Conservation (phyloP, 495 filamentous ascomycete species). For the Podospora comata region DNA sequence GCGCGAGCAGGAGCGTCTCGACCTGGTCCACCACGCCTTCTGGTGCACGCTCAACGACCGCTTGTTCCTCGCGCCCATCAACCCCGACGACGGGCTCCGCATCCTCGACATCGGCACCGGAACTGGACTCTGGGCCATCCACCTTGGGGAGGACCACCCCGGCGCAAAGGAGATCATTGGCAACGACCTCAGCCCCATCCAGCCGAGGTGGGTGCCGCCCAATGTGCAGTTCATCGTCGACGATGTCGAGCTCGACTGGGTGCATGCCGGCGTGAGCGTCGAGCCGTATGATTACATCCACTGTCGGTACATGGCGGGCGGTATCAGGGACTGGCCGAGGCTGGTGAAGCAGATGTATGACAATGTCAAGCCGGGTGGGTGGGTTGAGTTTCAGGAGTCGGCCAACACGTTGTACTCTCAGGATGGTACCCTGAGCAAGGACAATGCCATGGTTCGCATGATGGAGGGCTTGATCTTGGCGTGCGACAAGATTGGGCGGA, state of each 20-base stretch:
- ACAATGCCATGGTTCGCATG: constrained; percentile 37
- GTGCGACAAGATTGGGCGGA: constrained; percentile 29
- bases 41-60: constrained; percentile 37
- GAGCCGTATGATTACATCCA: constrained; percentile 55
- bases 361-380: constrained; percentile 48
- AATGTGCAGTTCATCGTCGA: constrained; percentile 55
- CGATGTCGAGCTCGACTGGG: constrained; percentile 55
- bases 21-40: constrained; percentile 60
- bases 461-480: constrained; percentile 37
- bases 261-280: constrained; percentile 28
- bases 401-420: constrained; percentile 35
- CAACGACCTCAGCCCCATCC: constrained; percentile 52
- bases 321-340: constrained; percentile 47
- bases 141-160: constrained; percentile 27
- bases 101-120: constrained; percentile 28
- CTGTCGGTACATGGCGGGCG: constrained; percentile 48
- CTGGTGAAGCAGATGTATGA: constrained; percentile 46
- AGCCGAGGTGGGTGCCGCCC: constrained; percentile 52
- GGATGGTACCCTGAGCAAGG: constrained; percentile 38
- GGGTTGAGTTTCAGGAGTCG: constrained; percentile 51
- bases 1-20: constrained; percentile 63
- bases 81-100: constrained; percentile 24
- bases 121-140: constrained; percentile 30
- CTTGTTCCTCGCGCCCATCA: constrained; percentile 35
- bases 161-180: constrained; percentile 37